Base-by-base conservation (phyloP, 148 eudicot genomes). In the Hydrangea macrophylla region DNA sequence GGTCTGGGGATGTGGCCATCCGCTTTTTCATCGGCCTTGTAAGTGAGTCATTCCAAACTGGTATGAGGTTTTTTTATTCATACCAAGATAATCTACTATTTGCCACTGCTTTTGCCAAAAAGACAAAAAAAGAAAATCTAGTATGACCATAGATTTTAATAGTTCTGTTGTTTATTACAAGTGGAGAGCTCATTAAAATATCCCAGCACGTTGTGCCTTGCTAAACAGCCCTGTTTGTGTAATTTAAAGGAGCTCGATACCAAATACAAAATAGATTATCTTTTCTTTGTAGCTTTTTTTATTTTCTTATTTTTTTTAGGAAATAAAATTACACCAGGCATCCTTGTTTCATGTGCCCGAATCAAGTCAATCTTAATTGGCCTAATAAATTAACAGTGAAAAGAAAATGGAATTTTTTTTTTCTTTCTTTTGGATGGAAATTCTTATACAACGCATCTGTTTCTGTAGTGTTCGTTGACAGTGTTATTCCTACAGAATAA, bases 11-110 rank as follows among this genome's bases (percentile, higher is more conserved):
- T 73, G 96, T 90, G 59, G 92, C 90, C 58, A 95, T 88, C 53
- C 95, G 97, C 22, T 94, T 94, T 76, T 73, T 94, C 68, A 85
- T 87, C 62, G 98, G 92, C 45, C 86, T 94, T 74, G 98, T 94
- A 81, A 86, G 96, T 85, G 73, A 59, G 12, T 11, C 53, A 76
- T 33, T 72, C 54, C 26, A 33, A 44, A 60, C 48, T 61, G 22
- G 36, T n/a, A 24, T 9, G 20, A 15, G 0, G 26, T 35, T 58
- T 18, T 62, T 51, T 20, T 10, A 32, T 37, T 9, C 15, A 60
- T 63, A 36, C 17, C 20, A 59, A 42, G 27, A 42, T 64, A 48
- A n/a, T 22, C 24, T 45, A n/a, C 20, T n/a, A n/a, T 57, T 55
- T 42, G 28, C 62, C 5, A 37, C 31, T 13, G 69, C 30, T 32